These are phyloP conservation scores for Tolypocladium tropicale DNA, from an alignment of 2,329 filamentous ascomycete species.

Conservation along the genomic window DNA sequence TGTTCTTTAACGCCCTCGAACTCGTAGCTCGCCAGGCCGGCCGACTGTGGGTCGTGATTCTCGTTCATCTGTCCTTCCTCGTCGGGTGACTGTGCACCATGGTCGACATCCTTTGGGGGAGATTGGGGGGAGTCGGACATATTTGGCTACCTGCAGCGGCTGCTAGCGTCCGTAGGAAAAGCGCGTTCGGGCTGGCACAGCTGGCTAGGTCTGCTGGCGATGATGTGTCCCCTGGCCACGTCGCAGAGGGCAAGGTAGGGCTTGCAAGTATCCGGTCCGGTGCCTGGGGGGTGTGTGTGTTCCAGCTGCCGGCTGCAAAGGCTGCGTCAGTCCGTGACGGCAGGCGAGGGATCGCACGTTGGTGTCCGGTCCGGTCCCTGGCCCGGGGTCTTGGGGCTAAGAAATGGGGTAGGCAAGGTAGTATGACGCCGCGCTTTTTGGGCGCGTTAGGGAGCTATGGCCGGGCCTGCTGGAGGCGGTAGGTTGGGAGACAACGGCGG, in stretches of 20 bases:
- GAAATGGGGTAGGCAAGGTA: not conserved
- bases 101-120: slow-evolving; percentile 92
- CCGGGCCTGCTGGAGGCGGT: slow-evolving; percentile 1
- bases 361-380: slow-evolving; percentile 10
- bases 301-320: slow-evolving; percentile 37
- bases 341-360: slow-evolving; percentile 13
- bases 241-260: slow-evolving; percentile 41
- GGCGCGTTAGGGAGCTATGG: slow-evolving; percentile 2
- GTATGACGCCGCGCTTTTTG: slow-evolving; percentile 21
- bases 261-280: slow-evolving; percentile 30
- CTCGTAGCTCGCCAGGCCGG: slow-evolving; percentile 65
- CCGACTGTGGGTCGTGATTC: slow-evolving; percentile 65
- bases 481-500: slow-evolving; percentile 8
- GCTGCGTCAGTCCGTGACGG: slow-evolving; percentile 40
- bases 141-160: slow-evolving; percentile 65
- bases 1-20: slow-evolving; percentile 97
- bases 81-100: slow-evolving; percentile 84
- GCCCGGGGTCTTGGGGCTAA: slow-evolving; percentile 23
- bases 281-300: slow-evolving; percentile 25
- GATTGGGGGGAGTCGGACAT: slow-evolving; percentile 83
- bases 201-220: slow-evolving; percentile 30
- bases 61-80: slow-evolving; percentile 94
- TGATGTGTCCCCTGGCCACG: slow-evolving; percentile 52
- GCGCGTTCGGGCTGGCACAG: slow-evolving; percentile 46
- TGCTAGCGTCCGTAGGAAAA: slow-evolving; percentile 51